Conservation (phyloP, 148 eudicot species). For the Selenicereus undatus region DNA sequence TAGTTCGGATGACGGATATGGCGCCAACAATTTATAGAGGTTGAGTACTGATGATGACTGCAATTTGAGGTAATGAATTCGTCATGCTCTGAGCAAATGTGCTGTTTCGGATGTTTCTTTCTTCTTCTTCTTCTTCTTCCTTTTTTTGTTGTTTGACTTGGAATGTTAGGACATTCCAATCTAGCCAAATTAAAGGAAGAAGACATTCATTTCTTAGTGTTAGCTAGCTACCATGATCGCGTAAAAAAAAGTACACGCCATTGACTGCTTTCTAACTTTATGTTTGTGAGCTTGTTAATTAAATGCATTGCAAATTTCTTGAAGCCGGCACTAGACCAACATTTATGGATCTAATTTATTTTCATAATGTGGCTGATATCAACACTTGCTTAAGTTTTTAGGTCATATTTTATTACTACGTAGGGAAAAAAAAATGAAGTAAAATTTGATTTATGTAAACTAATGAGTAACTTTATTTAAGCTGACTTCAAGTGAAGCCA, state of each 20-base stretch:
- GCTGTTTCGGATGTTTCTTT: no score
- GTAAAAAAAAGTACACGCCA: background rate
- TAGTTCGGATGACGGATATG: background rate
- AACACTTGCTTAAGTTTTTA: no score
- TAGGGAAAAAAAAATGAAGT: no score
- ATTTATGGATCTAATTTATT: no score
- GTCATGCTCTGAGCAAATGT: background rate
- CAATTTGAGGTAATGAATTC: background rate
- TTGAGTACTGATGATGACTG: background rate
- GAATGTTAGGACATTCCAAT: background rate
- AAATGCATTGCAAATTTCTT: background rate
- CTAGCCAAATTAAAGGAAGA: background rate
- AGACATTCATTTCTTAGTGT: background rate
- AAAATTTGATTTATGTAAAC: no score
- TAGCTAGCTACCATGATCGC: background rate
- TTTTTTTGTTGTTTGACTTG: background rate
- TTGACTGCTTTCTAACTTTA: background rate
- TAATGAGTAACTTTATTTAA: no score
- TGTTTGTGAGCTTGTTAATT: no score
- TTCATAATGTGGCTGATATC: no score
- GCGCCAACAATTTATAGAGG: background rate
- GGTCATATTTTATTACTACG: no score
- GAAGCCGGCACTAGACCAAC: background rate
- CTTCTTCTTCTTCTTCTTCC: no score
- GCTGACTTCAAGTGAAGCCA: no score